Percentiles rank a stretch among this genome's conserved stretches.
Evolutionary conservation across 2,329 filamentous ascomycete genomes (phyloP).

Genomic region (Penicillium sp.): DNA sequence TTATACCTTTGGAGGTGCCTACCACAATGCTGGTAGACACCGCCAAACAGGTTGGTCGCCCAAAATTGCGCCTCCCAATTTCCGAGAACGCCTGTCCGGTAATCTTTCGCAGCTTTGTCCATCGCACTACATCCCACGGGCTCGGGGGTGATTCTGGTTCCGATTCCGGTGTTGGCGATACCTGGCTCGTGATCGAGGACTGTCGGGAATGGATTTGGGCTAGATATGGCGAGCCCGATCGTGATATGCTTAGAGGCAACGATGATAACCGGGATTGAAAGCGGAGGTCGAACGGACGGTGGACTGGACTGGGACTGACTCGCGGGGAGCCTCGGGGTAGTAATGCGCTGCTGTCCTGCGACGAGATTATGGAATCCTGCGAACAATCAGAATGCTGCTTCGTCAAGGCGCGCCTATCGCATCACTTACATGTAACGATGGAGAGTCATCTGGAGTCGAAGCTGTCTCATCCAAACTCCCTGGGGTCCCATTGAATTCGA

Average conservation of each 20-base stretch:
- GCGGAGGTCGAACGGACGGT: conserved; percentile 89
- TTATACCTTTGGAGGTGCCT: conserved; percentile 90
- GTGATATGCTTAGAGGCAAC: conserved; percentile 59
- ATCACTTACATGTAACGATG: conserved; percentile 70
- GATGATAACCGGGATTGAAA: conserved; percentile 86
- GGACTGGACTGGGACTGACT: conserved; percentile 74
- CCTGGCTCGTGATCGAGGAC: conserved; percentile 72
- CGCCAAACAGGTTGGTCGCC: conserved; percentile 81
- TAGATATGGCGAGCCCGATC: conserved; percentile 75
- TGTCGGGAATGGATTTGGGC: conserved; percentile 75
- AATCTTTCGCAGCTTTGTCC: conserved; percentile 90
- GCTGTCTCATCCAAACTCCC: conserved; percentile 63
- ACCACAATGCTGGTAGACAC: conserved; percentile 86
- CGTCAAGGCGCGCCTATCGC: conserved; percentile 52
- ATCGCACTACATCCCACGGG: conserved; percentile 95
- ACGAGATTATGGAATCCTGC: conserved; percentile 56
- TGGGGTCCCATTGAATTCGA: conserved; percentile 17
- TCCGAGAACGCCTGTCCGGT: conserved; percentile 90
- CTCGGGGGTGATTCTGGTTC: conserved; percentile 71
- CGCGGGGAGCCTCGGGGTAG: conserved; percentile 67
- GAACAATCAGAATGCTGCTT: conserved; percentile 45
- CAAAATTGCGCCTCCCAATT: conserved; percentile 87
- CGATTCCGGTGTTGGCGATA: conserved; percentile 59
- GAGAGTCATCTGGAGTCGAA: conserved; percentile 79
- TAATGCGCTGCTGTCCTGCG: conserved; percentile 72